These are phyloP conservation scores for Themeda triandra DNA, from an alignment of 176 grass and related monocot genomes.

Conservation along the genomic window DNA sequence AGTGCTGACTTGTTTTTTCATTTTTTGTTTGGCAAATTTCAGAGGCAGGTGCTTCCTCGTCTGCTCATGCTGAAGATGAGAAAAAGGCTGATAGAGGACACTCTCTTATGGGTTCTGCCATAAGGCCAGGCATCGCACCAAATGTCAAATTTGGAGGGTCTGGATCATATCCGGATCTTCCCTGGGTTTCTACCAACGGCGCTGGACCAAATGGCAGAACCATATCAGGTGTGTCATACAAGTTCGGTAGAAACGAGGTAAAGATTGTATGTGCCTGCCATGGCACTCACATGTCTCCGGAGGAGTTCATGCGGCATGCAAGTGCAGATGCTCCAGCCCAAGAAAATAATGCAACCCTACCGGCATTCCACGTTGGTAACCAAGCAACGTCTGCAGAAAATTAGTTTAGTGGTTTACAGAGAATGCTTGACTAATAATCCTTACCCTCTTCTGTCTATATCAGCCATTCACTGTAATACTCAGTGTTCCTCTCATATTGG, in stretches of 20 bases:
- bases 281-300: conserved; percentile 68
- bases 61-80: conserved; percentile 47
- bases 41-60: conserved; percentile 50
- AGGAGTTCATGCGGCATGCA: conserved; percentile 81
- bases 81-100: conserved; percentile 35
- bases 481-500: neutral
- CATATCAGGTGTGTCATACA: conserved; percentile 97
- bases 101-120: conserved; percentile 51
- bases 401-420: conserved; percentile 22
- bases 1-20: neutral
- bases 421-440: conserved; percentile 12
- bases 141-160: conserved; percentile 88
- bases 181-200: conserved; percentile 86
- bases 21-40: conserved; percentile 8
- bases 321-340: conserved; percentile 40
- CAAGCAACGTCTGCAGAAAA: conserved; percentile 61
- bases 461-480: conserved; percentile 9
- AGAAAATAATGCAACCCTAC: conserved; percentile 36
- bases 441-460: conserved; percentile 25
- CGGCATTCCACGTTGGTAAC: conserved; percentile 38
- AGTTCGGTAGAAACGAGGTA: conserved; percentile 59
- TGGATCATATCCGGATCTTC: conserved; percentile 80
- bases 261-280: conserved; percentile 94
- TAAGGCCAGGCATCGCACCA: conserved; percentile 67
- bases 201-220: conserved; percentile 68